Conservation (phyloP, 2,329 filamentous ascomycete genomes). For the Epichloe scottii region DNA sequence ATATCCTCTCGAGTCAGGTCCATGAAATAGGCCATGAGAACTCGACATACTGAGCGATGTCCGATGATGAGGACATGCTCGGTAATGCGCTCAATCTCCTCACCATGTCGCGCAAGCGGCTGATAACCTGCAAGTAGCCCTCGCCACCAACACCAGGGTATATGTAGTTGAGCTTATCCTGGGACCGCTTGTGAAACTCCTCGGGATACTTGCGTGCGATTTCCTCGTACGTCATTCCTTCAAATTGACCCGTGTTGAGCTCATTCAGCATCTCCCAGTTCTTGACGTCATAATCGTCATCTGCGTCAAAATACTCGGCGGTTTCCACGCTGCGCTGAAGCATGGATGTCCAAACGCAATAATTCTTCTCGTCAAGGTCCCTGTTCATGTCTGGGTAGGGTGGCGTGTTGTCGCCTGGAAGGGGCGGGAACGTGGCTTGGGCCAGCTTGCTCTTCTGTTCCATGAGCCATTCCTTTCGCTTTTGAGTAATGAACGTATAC, state of each 20-base stretch:
- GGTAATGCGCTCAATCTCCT: slow-evolving; percentile 95
- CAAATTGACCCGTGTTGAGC: slow-evolving; percentile 83
- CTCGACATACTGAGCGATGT: slow-evolving; percentile 82
- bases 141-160: slow-evolving; percentile 94
- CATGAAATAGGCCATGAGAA: slow-evolving; percentile 93
- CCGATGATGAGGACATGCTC: slow-evolving; percentile 89
- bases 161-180: slow-evolving; percentile 88
- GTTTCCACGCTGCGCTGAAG: slow-evolving; percentile 80
- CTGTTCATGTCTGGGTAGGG: slow-evolving; percentile 77
- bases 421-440: slow-evolving; percentile 74
- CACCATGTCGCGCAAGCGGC: slow-evolving; percentile 86
- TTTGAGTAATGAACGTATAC: slow-evolving; percentile 69
- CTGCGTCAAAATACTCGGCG: slow-evolving; percentile 73
- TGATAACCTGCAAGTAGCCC: slow-evolving; percentile 94
- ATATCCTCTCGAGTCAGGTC: slow-evolving; percentile 84
- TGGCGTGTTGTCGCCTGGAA: slow-evolving; percentile 81
- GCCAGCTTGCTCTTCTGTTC: slow-evolving; percentile 69
- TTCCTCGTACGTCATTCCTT: slow-evolving; percentile 88
- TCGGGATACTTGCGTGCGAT: slow-evolving; percentile 68
- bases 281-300: slow-evolving; percentile 93
- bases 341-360: slow-evolving; percentile 98
- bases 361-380: slow-evolving; percentile 68
- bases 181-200: slow-evolving; percentile 68
- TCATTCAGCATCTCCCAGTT: slow-evolving; percentile 98
- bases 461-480: slow-evolving; percentile 70